These are phyloP conservation scores for Kazachstania bromeliacearum DNA, from an alignment of 805 yeast species.

Conservation along the genomic window DNA sequence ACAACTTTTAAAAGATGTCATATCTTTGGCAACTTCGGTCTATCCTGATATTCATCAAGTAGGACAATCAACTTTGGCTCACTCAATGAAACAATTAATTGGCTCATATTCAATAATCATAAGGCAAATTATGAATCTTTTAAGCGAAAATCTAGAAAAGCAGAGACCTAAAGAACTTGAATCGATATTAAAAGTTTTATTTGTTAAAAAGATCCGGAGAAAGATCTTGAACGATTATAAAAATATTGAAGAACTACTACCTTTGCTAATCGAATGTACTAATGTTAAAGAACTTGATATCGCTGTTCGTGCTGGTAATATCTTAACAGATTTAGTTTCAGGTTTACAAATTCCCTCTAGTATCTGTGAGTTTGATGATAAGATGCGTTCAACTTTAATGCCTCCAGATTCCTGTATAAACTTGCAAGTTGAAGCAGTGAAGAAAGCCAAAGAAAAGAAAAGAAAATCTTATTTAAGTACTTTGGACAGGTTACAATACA, in stretches of 20 bases:
- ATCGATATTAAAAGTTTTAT: conserved; percentile 53
- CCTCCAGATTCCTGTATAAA: conserved; percentile 56
- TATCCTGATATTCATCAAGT: conserved; percentile 60
- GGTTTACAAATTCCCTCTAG: conserved; percentile 41
- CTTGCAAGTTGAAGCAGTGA: conserved; percentile 49
- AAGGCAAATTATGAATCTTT: conserved; percentile 31
- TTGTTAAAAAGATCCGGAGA: conserved; percentile 46
- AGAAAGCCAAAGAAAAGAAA: conserved; percentile 53
- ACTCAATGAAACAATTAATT: conserved; percentile 59
- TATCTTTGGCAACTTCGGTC: conserved; percentile 53
- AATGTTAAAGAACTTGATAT: conserved; percentile 48
- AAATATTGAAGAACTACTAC: conserved; percentile 40
- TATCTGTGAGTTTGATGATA: conserved; percentile 44
- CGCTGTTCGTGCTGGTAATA: conserved; percentile 42
- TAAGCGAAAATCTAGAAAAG: conserved; percentile 40
- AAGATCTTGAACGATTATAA: conserved; percentile 50
- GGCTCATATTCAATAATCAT: conserved; percentile 55
- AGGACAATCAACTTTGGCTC: conserved; percentile 59
- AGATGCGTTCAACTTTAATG: conserved; percentile 34
- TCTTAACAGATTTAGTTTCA: conserved; percentile 36
- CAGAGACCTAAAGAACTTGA: conserved; percentile 48
- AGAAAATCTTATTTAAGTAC: conserved; percentile 34
- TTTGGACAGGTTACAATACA: conserved; percentile 36
- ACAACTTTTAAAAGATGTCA: conserved; percentile 53
- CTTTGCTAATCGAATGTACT: conserved; percentile 45